Evolutionary conservation across 495 filamentous ascomycete genomes (phyloP).

Genomic region (Lindgomyces ingoldianus): DNA sequence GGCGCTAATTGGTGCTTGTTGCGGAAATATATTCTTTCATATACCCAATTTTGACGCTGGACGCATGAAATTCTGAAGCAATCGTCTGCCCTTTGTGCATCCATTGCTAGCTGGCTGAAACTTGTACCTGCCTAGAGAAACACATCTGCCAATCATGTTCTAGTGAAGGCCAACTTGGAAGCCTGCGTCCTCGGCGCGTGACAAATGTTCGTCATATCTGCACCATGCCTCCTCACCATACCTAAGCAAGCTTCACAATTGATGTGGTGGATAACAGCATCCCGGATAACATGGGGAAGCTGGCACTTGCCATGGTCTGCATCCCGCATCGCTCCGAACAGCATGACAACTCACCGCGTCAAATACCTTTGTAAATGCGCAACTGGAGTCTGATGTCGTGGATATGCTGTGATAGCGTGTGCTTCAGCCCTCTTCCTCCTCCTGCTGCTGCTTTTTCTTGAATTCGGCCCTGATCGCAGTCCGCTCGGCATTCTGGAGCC

Average conservation of each 20-base stretch:
- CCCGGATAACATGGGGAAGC: background rate
- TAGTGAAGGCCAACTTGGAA: background rate
- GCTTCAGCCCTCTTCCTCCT: conserved; percentile 4
- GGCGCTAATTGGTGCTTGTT: background rate
- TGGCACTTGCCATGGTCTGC: background rate
- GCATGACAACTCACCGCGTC: background rate
- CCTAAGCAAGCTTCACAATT: too few relatives aligned
- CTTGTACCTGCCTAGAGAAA: background rate
- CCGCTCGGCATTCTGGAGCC: conserved; percentile 67
- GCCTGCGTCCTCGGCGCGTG: too few relatives aligned
- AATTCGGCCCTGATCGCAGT: conserved; percentile 62
- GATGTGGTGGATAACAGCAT: background rate
- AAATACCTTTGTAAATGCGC: background rate
- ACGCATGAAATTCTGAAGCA: background rate
- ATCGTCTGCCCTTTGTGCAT: background rate
- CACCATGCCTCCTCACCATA: too few relatives aligned
- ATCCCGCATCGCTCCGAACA: background rate
- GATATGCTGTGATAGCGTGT: background rate
- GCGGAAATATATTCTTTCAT: background rate
- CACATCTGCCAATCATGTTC: background rate
- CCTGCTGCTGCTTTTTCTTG: conserved; percentile 36
- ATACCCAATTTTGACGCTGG: background rate
- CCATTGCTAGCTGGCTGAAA: background rate
- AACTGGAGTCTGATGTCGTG: background rate
- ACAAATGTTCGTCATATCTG: too few relatives aligned